Conservation (phyloP, 306 rosid genomes). For the Geum urbanum region DNA sequence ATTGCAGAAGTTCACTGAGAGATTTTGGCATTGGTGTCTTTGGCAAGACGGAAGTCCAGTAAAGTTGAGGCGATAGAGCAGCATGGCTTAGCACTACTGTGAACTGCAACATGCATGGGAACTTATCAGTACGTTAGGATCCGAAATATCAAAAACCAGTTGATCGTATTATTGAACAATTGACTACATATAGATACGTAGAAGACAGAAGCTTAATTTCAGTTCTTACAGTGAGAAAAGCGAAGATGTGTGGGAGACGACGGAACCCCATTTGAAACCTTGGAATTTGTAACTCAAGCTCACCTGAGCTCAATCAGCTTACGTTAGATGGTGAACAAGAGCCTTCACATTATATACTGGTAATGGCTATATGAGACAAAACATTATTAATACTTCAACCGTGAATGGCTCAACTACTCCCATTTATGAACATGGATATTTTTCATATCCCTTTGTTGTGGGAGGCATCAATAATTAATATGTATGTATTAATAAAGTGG, state of each 20-base stretch:
- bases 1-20: conserved; percentile 36
- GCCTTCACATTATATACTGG: conserved; percentile 33
- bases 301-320: conserved; percentile 9
- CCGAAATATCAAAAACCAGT: neutral
- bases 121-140: neutral
- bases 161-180: neutral
- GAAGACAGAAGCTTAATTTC: neutral
- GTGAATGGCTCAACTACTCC: conserved; percentile 35
- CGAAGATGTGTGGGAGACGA: conserved; percentile 26
- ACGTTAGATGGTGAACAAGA: neutral
- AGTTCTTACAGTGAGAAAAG: conserved; percentile 47
- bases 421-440: conserved; percentile 6
- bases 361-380: too few relatives aligned
- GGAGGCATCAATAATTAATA: too few relatives aligned
- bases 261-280: conserved; percentile 36
- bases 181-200: neutral
- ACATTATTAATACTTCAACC: conserved; percentile 41
- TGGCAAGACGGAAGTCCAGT: conserved; percentile 63
- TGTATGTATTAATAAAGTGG: too few relatives aligned
- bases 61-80: conserved; percentile 53
- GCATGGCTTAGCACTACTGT: conserved; percentile 45
- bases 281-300: conserved; percentile 1
- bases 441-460: too few relatives aligned
- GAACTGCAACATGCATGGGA: conserved; percentile 32
- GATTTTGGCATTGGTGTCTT: conserved; percentile 63